Evolutionary conservation across 179 eudicot genomes (phyloP), one percentile per base, ranked within the genome.

Genomic region (Beta macrorhiza): DNA sequence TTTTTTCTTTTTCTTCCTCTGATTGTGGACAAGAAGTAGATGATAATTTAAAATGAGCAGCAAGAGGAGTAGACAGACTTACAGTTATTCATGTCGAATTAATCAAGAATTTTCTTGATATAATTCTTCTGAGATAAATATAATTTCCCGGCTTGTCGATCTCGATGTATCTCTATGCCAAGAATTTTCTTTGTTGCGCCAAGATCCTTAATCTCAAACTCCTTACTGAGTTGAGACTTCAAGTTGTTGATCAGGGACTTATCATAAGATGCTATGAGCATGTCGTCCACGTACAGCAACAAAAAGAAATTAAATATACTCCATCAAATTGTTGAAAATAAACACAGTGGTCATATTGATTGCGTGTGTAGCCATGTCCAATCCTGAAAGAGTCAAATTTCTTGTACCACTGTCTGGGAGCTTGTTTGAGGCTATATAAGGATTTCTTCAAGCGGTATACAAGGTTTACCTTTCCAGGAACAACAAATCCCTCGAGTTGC

Each of bases 141-240:
- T 25, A 25, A 25, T 25, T 25, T 25, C 25, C 25, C 25, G 25
- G 25, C 25, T 25, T 25, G 25, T 25, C 25, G 25, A 25, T 25
- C 25, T 25, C 25, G 25, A 25, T 25, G 25, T 25, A 25, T 25
- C 25, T 25, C 25, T 25, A 25, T 25, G 25, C 25, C 25, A 25
- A 25, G 25, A 25, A 25, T 25, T 25, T 25, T 25, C 25, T 25
- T 25, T 25, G 67, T 52, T 4, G 78, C 65, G 16, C 78, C 65
- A 13, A 75, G 51, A 10, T 71, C 42, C 20, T 72, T 79, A 72
- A 77, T 57, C 63, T 75, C 76, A 67, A 69, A 80, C 25, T 65
- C 83, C 53, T 52, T 80, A 16, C 1, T 67, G 6, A 78, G 51
- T 47, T 37, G 76, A 59, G 57, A 25, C 57, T 77, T 77, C 19